Evolutionary conservation across 2,329 filamentous ascomycete species (phyloP).

Genomic region (Mariannaea sp.): DNA sequence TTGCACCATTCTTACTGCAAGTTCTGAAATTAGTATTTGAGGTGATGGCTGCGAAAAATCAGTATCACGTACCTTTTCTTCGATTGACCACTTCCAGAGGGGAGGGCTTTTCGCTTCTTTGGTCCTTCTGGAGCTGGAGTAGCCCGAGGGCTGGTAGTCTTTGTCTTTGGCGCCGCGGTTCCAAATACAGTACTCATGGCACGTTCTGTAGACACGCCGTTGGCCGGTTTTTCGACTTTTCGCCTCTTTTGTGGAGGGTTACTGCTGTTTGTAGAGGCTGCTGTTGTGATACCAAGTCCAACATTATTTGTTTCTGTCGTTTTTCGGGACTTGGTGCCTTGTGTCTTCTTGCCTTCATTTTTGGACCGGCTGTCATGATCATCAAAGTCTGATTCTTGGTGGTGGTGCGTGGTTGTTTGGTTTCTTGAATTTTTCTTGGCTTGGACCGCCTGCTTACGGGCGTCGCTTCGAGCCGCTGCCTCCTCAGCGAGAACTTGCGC

Average conservation of each 20-base stretch:
- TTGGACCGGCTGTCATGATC: conserved; percentile 62
- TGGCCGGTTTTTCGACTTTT: conserved; percentile 73
- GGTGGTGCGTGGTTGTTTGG: conserved; percentile 45
- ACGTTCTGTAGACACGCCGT: conserved; percentile 65
- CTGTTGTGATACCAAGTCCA: conserved; percentile 69
- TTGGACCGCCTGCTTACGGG: conserved; percentile 78
- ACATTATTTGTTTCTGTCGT: conserved; percentile 58
- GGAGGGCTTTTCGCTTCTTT: conserved; percentile 72
- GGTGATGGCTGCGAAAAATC: not conserved
- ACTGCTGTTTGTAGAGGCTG: conserved; percentile 55
- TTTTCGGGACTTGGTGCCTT: conserved; percentile 68
- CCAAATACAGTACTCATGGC: conserved; percentile 66
- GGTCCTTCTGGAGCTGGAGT: conserved; percentile 71
- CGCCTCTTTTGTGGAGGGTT: conserved; percentile 73
- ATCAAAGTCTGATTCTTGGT: conserved; percentile 78
- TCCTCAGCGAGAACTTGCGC: conserved; percentile 81
- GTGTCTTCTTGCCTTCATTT: conserved; percentile 63
- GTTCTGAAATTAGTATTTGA: conserved; percentile 23
- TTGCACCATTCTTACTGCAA: conserved; percentile 43
- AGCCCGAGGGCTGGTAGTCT: conserved; percentile 67
- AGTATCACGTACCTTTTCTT: conserved; percentile 75
- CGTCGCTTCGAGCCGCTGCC: conserved; percentile 81
- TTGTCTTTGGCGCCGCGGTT: conserved; percentile 57
- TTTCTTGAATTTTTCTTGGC: conserved; percentile 74
- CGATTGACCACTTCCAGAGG: conserved; percentile 67